Evolutionary conservation across 176 grass and related monocot genomes (phyloP), one percentile per base, ranked within the genome.

Genomic region (Pharus latifolius): DNA sequence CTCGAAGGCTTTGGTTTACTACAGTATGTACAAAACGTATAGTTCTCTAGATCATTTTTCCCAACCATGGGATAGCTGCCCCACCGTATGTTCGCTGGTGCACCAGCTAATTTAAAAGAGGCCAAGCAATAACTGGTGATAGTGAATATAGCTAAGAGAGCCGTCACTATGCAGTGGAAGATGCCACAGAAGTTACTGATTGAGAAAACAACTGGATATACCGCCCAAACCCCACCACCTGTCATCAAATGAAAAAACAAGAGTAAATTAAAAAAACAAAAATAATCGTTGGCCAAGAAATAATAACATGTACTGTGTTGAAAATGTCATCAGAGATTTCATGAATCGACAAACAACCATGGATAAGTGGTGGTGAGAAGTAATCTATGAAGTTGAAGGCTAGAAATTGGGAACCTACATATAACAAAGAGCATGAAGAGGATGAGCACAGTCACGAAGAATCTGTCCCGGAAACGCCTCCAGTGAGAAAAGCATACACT

Each of bases 381-480:
- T 55, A 29, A 45, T 37, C 44, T 46, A 17, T 61, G 23, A 63
- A 49, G 23, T 14, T 48, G 35, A 41, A 27, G 32, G 32, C 18
- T 19, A 77, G 38, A 56, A 6, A 32, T 16, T 35, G 28, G 18
- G 56, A 82, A 78, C 89, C 73, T 86, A 98, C 95, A 83, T 83
- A 98, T 94, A 48, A 98, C 74, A 65, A 94, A 94, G 55, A 94
- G 45, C 76, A 91, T 83, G 76, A 98, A 98, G 75, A 90, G 48
- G 33, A 79, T 16, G 23, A 98, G 90, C 81, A 94, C 74, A 33
- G 54, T 80, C 19, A 90, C 84, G 83, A 98, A 94, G 42, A 93
- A 88, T 13, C 59, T 74, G 46, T 98, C 95, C 35, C 90, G 84
- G 38, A 81, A 63, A 72, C 78, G 59, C 65, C 90, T 73, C 95